Percentiles rank a stretch among this genome's conserved stretches.
Conservation (phyloP, 495 filamentous ascomycete genomes). For the Trypethelium eluteriae region DNA sequence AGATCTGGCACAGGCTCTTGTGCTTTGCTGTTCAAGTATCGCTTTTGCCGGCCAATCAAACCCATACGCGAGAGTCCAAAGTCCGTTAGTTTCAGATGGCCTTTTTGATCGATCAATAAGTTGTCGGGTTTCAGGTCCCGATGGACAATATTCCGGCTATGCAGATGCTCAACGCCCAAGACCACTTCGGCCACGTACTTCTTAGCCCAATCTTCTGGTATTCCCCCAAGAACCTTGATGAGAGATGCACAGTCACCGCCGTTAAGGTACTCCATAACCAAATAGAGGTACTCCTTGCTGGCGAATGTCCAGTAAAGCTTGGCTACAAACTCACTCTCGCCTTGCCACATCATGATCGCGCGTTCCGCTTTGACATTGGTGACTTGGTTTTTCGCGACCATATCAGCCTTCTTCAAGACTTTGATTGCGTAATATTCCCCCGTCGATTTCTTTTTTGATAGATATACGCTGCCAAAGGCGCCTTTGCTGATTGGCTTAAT, state of each 20-base stretch:
- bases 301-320: slow-evolving; percentile 99
- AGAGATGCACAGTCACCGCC: slow-evolving; percentile 95
- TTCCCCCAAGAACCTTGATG: slow-evolving; percentile 81
- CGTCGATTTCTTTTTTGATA: slow-evolving; percentile 96
- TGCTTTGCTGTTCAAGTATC: slow-evolving; percentile 67
- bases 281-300: slow-evolving; percentile 96
- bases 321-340: slow-evolving; percentile 96
- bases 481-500: slow-evolving; percentile 99
- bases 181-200: slow-evolving; percentile 96
- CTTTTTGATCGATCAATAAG: slow-evolving; percentile 91
- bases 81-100: slow-evolving; percentile 93
- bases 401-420: slow-evolving; percentile 95
- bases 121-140: slow-evolving; percentile 97
- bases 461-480: slow-evolving; percentile 94
- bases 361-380: slow-evolving; percentile 97
- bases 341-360: slow-evolving; percentile 99
- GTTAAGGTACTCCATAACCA: slow-evolving; percentile 99
- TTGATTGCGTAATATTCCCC: slow-evolving; percentile 98
- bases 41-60: slow-evolving; percentile 88
- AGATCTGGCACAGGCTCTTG: slow-evolving; percentile 81
- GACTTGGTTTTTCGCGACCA: slow-evolving; percentile 99
- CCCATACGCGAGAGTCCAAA: slow-evolving; percentile 98
- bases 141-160: slow-evolving; percentile 89
- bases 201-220: slow-evolving; percentile 95
- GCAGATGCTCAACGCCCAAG: slow-evolving; percentile 88